Evolutionary conservation across 192 early-diverging fungal species (phyloP), one percentile per base, ranked within the genome.

Genomic region (Linderina pennispora): DNA sequence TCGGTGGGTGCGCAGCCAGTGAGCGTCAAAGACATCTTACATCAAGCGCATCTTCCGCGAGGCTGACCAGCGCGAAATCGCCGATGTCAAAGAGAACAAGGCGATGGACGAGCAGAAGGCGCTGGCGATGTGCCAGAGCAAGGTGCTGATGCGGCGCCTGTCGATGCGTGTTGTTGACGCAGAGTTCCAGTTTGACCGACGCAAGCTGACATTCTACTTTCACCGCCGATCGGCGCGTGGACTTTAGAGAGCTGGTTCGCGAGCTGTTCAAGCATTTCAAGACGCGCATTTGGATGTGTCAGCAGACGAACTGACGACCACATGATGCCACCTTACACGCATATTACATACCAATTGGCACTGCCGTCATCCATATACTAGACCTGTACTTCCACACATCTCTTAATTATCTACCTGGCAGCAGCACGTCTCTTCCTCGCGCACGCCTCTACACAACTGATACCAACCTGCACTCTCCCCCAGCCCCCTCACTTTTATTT

Each of bases 241-340:
- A 98, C 65, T 98, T 98, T 67, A 81, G 92, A 40, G 93, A 96
- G 65, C 77, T 98, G 49, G 92, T 96, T 46, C 79, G 92, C 33
- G 92, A 95, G 34, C 77, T 96, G 44, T 98, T 96, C 69, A 96
- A 95, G 64, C 84, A 92, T 36, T 96, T 94, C 71, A 98, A 98
- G 66, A 94, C 95, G 15, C 85, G 95, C 33, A 94, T 98, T 56
- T 98, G 95, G 95, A 91, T 95, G 90, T 85, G 58, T 48, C 60
- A 55, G 52, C 50, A 51, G 32, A 49, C 51, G 16, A 25, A 49
- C 25, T 52, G 65, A 50, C 57, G 19, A 4, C n/a, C n/a, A n/a
- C n/a, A n/a, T n/a, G n/a, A n/a, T n/a, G n/a, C n/a, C n/a, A n/a
- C n/a, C n/a, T n/a, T n/a, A n/a, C n/a, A n/a, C n/a, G n/a, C n/a